A percentile compares a stretch with the other conserved stretches of the same genome.
These are phyloP conservation scores for Nigrograna mackinnonii DNA, from an alignment of 2,329 filamentous ascomycete species.

Conservation along the genomic window DNA sequence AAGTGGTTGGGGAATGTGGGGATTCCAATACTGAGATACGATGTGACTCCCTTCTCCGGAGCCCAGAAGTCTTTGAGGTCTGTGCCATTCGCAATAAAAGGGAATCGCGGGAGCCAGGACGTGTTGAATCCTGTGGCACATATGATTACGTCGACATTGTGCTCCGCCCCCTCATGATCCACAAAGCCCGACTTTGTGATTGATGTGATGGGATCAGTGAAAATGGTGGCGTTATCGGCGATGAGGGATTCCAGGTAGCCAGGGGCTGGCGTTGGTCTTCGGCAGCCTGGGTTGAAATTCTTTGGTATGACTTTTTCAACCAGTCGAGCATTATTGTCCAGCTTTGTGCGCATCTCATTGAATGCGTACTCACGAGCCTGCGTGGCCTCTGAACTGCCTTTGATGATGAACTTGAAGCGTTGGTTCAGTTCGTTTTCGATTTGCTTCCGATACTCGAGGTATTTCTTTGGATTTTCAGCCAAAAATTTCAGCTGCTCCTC, in stretches of 20 bases:
- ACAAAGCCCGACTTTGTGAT: slow-evolving; percentile 14
- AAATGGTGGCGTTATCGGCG: slow-evolving; percentile 9
- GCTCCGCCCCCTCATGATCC: slow-evolving; percentile 8
- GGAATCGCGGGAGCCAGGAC: slow-evolving; percentile 17
- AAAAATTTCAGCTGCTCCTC: slow-evolving; percentile 45
- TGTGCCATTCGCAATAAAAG: slow-evolving; percentile 24
- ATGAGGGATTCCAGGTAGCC: slow-evolving; percentile 16
- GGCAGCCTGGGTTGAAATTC: slow-evolving; percentile 25
- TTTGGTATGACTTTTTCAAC: slow-evolving; percentile 51
- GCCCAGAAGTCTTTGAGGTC: slow-evolving; percentile 43
- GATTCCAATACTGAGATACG: slow-evolving; percentile 46
- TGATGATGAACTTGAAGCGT: slow-evolving; percentile 58
- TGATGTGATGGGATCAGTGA: slow-evolving; percentile 8
- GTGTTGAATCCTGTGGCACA: slow-evolving; percentile 19
- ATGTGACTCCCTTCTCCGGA: slow-evolving; percentile 35
- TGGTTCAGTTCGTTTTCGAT: slow-evolving; percentile 56
- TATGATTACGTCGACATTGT: slow-evolving; percentile 18
- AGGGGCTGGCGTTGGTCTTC: slow-evolving; percentile 13
- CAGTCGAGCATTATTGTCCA: slow-evolving; percentile 43
- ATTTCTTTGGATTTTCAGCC: slow-evolving; percentile 45
- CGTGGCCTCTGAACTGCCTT: slow-evolving; percentile 50
- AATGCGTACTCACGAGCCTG: slow-evolving; percentile 45
- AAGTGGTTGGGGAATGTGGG: slow-evolving; percentile 50
- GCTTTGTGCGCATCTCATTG: slow-evolving; percentile 45
- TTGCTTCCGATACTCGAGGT: slow-evolving; percentile 52